These are phyloP conservation scores for Ophiobolus disseminans DNA, from an alignment of 2,329 filamentous ascomycete species.

Conservation along the genomic window DNA sequence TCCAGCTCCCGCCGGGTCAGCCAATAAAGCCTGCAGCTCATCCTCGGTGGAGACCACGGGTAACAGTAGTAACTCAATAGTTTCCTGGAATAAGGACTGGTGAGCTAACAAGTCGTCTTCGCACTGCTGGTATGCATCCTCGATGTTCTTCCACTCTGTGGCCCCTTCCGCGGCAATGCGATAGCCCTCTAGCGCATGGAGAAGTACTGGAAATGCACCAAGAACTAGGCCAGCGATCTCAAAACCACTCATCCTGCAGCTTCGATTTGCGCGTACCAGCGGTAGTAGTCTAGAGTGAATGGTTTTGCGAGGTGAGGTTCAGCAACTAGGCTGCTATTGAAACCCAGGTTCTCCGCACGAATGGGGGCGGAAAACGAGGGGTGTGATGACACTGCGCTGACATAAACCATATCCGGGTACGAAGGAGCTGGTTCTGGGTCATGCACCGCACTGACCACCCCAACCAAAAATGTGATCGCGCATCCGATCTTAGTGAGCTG, in stretches of 20 bases:
- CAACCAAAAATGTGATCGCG: no score
- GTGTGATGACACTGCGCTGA: no score
- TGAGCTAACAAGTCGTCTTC: slow-evolving; percentile 30
- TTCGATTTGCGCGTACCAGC: no score
- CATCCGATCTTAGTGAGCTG: no score
- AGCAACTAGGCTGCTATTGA: no score
- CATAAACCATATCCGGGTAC: no score
- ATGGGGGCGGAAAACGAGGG: no score
- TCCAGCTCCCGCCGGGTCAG: slow-evolving; percentile 22
- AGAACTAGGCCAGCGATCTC: slow-evolving; percentile 42
- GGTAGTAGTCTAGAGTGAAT: no score
- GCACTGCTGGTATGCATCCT: slow-evolving; percentile 31
- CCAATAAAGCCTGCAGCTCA: slow-evolving; percentile 26
- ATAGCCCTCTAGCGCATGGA: slow-evolving; percentile 26
- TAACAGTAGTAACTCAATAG: slow-evolving; percentile 34
- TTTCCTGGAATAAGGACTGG: slow-evolving; percentile 26
- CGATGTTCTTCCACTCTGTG: slow-evolving; percentile 33
- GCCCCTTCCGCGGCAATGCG: slow-evolving; percentile 25
- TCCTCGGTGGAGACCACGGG: slow-evolving; percentile 31
- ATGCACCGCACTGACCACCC: no score
- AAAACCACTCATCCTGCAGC: slow-evolving; percentile 33
- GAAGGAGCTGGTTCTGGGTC: no score
- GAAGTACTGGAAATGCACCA: slow-evolving; percentile 36
- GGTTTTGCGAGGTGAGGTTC: no score
- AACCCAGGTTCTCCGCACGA: no score